Evolutionary conservation across 371 early-diverging fungal genomes (phyloP), one percentile per base, ranked within the genome.

Genomic region (Lichtheimia ramosa): DNA sequence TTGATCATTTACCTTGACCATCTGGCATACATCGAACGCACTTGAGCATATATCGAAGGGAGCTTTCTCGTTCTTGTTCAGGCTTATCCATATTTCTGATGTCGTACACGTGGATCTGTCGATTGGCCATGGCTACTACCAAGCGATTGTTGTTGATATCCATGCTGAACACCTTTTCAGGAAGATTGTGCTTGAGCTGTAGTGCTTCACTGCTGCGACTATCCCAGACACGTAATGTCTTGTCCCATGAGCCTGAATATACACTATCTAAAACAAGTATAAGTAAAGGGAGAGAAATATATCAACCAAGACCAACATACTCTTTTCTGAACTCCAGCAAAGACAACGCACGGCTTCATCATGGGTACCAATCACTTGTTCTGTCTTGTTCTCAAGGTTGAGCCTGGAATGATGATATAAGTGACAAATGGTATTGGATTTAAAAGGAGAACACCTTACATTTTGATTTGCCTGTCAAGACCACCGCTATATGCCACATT

Each of bases 211-310:
- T 63, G 20, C 71, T 66, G 8, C 89, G 83, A 15, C 86, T 77
- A 68, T 96, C 94, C 93, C 93, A 96, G 5, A 87, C 70, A 6
- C 89, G 75, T 28, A 96, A 68, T 5, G 90, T 83, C 58, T 87
- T 86, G 70, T 97, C 98, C 98, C 98, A 97, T 39, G 91, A 85
- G 51, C 96, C 98, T 8, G 92, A 85, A 24, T 90, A 75, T 21
- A 93, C 61, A 27, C 79, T 66, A 13, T 82, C 90, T 89, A 68
- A 0, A 57, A 41, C 43, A 43, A 43, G 53, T 42, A 13, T 48
- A 14, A 18, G 18, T 48, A 43, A 28, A 3, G n/a, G 16, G 48
- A 14, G 25, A 34, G 0, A 53, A 14, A 53, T 41, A 27, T 14
- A 25, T 25, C 27, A 24, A 14, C 10, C 6, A 34, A 34, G 34